Conservation (phyloP, 2,329 filamentous ascomycete species). For the Metarhizium humberi region DNA sequence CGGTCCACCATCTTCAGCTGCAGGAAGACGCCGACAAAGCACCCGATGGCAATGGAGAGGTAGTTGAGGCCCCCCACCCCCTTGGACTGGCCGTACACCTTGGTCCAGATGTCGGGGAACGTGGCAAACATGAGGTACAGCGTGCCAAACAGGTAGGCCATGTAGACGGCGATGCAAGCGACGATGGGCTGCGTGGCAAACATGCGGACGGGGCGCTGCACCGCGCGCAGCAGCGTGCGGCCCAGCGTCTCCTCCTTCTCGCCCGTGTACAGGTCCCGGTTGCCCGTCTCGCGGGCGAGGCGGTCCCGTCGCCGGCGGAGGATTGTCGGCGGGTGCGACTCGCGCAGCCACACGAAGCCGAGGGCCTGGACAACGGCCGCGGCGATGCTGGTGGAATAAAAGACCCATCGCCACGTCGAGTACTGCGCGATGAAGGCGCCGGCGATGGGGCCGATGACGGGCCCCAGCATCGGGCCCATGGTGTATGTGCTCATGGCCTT, state of each 20-base stretch:
- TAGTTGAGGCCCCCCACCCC: constrained; percentile 34
- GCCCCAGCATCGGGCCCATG: constrained; percentile 48
- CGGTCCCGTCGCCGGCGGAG: constrained; percentile 10
- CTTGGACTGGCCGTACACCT: constrained; percentile 31
- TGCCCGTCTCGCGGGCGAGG: constrained; percentile 6
- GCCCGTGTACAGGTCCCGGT: constrained; percentile 1
- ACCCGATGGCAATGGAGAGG: too few species aligned
- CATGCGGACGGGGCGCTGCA: constrained; percentile 36
- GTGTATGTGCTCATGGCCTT: constrained; percentile 55
- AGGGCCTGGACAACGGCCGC: constrained; percentile 11
- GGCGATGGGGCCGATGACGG: constrained; percentile 33
- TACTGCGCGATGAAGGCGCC: constrained; percentile 23
- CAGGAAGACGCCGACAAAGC: too few species aligned
- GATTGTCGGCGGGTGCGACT: constrained; percentile 18
- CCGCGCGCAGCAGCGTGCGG: constrained; percentile 7
- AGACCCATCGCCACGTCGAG: constrained; percentile 27
- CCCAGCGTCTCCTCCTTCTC: neutral
- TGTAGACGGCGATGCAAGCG: constrained; percentile 35
- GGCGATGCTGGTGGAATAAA: constrained; percentile 22
- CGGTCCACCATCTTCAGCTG: too few species aligned
- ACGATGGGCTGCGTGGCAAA: constrained; percentile 37
- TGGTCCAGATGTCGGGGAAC: constrained; percentile 35
- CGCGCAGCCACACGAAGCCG: constrained; percentile 19
- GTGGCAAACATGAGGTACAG: constrained; percentile 42
- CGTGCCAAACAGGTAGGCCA: constrained; percentile 39